phyloP scores from a whole-genome alignment of 257 asterid species.

The Nicotiana undulata region DNA sequence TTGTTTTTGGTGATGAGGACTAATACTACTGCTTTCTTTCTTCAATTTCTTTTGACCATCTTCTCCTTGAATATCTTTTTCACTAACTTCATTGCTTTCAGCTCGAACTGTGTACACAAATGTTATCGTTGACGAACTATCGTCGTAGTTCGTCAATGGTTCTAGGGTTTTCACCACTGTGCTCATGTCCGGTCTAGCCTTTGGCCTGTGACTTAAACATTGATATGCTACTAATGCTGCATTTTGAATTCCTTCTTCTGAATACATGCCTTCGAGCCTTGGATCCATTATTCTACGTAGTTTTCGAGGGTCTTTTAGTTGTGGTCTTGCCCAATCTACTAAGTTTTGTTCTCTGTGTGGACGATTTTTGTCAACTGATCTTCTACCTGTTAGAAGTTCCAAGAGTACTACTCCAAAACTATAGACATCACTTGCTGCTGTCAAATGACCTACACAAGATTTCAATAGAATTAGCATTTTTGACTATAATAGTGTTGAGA shows the following conservation, averaged over 20 bases:
- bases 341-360: slow-evolving; percentile 60
- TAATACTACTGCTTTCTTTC: slow-evolving; percentile 7
- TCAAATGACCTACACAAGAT: slow-evolving; percentile 53
- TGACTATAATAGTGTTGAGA: neutral
- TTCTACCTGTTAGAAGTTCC: slow-evolving; percentile 74
- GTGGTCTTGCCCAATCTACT: slow-evolving; percentile 71
- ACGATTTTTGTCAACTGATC: slow-evolving; percentile 64
- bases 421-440: slow-evolving; percentile 86
- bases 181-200: slow-evolving; percentile 59
- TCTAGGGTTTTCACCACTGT: slow-evolving; percentile 42
- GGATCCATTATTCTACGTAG: slow-evolving; percentile 69
- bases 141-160: slow-evolving; percentile 42
- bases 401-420: slow-evolving; percentile 76
- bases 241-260: slow-evolving; percentile 54
- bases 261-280: slow-evolving; percentile 69
- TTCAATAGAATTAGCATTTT: neutral
- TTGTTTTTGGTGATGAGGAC: slow-evolving; percentile 18
- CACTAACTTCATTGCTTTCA: slow-evolving; percentile 2
- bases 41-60: slow-evolving; percentile 3
- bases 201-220: slow-evolving; percentile 73
- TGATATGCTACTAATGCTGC: slow-evolving; percentile 66
- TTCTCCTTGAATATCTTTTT: neutral
- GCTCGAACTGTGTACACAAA: slow-evolving; percentile 55
- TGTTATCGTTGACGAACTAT: slow-evolving; percentile 33
- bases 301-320: slow-evolving; percentile 58